Evolutionary conservation across 2,329 filamentous ascomycete genomes (phyloP).

Genomic region (Fusarium nurragi): DNA sequence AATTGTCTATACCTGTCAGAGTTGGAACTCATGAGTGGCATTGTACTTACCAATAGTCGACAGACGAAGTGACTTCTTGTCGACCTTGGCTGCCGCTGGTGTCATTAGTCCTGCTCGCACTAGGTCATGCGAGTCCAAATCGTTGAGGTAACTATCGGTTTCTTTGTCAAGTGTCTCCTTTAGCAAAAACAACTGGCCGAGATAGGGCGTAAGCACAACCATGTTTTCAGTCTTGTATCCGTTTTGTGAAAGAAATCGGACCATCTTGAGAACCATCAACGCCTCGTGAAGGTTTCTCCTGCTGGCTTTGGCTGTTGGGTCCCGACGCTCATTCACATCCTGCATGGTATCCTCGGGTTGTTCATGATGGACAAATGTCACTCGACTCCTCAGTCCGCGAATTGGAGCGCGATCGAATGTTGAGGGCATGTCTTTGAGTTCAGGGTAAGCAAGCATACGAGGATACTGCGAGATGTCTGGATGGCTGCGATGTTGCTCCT

Average conservation of each 20-base stretch:
- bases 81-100: slow-evolving; percentile 58
- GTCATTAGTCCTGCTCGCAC: slow-evolving; percentile 67
- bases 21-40: too few species aligned
- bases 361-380: slow-evolving; percentile 74
- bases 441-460: slow-evolving; percentile 68
- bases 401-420: slow-evolving; percentile 59
- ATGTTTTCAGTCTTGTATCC: slow-evolving; percentile 72
- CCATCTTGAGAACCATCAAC: slow-evolving; percentile 69
- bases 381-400: slow-evolving; percentile 65
- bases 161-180: slow-evolving; percentile 61
- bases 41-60: slow-evolving; percentile 85
- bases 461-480: slow-evolving; percentile 72
- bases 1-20: too few species aligned
- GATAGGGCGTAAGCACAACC: slow-evolving; percentile 76
- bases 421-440: slow-evolving; percentile 63
- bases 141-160: slow-evolving; percentile 73
- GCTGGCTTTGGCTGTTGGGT: slow-evolving; percentile 59
- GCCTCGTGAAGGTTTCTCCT: slow-evolving; percentile 73
- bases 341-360: slow-evolving; percentile 60
- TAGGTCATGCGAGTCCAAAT: slow-evolving; percentile 72
- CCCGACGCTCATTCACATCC: slow-evolving; percentile 58
- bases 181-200: slow-evolving; percentile 72
- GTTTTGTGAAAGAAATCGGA: slow-evolving; percentile 76
- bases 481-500: slow-evolving; percentile 73
- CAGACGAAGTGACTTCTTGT: slow-evolving; percentile 65